These are phyloP conservation scores for Boletus sp. DNA, from an alignment of 768 basidiomycete species.

Conservation along the genomic window DNA sequence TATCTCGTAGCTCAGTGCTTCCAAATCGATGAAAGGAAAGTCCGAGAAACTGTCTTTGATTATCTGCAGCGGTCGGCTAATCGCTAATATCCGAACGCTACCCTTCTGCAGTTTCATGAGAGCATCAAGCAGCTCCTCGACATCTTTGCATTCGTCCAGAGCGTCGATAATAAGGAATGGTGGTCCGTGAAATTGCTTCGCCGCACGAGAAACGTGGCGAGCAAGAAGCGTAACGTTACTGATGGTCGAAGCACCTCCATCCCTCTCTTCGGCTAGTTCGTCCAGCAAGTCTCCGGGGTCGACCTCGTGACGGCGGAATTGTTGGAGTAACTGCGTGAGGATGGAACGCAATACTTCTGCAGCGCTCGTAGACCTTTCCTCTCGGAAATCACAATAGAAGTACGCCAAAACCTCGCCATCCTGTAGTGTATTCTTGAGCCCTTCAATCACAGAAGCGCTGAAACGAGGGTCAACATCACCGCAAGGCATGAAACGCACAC, in stretches of 20 bases:
- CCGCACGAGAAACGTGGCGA: neutral
- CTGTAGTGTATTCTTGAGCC: neutral
- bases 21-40: neutral
- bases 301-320: no score
- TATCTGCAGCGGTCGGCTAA: conserved; percentile 4
- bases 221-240: neutral
- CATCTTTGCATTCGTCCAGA: conserved; percentile 11
- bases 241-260: neutral
- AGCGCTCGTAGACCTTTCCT: no score
- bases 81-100: conserved; percentile 1
- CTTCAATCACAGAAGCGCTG: conserved; percentile 9
- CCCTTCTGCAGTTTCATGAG: neutral
- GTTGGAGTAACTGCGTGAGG: neutral
- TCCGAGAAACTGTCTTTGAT: conserved; percentile 1
- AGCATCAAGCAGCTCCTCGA: neutral
- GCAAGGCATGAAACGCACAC: neutral
- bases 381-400: no score
- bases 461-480: neutral
- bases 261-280: neutral
- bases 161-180: conserved; percentile 11
- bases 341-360: no score
- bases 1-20: neutral
- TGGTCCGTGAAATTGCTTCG: neutral
- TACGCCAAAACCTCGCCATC: neutral
- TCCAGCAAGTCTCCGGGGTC: no score